Percentiles rank a stretch among this genome's conserved stretches.
These are phyloP conservation scores for Hippophae tibetana DNA, from an alignment of 306 rosid species.

Conservation along the genomic window DNA sequence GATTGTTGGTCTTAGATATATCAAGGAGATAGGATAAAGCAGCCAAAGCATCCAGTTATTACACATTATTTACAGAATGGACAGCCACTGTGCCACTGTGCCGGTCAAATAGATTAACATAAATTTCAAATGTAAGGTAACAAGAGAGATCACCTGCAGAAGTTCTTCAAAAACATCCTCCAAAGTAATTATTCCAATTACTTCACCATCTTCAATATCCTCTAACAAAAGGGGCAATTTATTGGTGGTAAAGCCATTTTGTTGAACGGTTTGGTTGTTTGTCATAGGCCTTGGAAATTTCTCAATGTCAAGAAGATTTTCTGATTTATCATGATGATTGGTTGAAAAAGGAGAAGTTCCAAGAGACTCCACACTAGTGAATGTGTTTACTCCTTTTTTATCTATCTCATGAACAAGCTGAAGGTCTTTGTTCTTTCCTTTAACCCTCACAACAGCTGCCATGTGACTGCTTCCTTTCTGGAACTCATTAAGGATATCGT, in stretches of 20 bases:
- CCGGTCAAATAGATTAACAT: background rate
- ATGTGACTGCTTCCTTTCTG: slow-evolving; percentile 94
- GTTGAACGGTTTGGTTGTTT: slow-evolving; percentile 26
- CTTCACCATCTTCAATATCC: slow-evolving; percentile 73
- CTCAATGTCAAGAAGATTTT: slow-evolving; percentile 43
- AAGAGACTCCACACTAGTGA: slow-evolving; percentile 23
- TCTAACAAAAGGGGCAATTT: slow-evolving; percentile 27
- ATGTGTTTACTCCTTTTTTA: slow-evolving; percentile 29
- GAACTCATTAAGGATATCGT: slow-evolving; percentile 88
- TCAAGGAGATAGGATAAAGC: background rate
- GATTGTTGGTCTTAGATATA: background rate
- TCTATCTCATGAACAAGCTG: slow-evolving; percentile 29
- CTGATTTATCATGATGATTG: slow-evolving; percentile 28
- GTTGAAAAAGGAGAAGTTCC: slow-evolving; percentile 46
- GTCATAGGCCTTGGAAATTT: slow-evolving; percentile 30
- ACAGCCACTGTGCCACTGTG: slow-evolving; percentile 1
- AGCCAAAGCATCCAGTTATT: background rate
- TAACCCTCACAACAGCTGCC: slow-evolving; percentile 82
- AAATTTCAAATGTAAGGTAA: background rate
- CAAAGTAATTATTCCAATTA: slow-evolving; percentile 84
- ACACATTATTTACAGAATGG: background rate
- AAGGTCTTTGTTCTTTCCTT: slow-evolving; percentile 36
- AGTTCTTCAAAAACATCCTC: slow-evolving; percentile 98
- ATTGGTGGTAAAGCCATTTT: slow-evolving; percentile 28
- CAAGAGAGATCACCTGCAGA: slow-evolving; percentile 39